phyloP scores from a whole-genome alignment of 352 stramenopile species.

The Globisporangium iwayamae region DNA sequence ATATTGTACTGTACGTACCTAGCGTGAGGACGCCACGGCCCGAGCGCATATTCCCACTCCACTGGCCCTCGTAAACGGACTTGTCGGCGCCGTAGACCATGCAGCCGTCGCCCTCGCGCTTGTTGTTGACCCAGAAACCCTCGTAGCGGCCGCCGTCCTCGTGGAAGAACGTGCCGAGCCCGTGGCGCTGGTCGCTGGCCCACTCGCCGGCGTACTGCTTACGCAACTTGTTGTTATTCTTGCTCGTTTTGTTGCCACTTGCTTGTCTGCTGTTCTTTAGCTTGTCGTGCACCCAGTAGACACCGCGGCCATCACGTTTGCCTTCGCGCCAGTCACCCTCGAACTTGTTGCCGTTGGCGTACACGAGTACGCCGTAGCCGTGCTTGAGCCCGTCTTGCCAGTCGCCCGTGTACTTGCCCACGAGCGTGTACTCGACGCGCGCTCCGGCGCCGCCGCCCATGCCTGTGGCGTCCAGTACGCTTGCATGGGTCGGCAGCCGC shows the following conservation, averaged over 20 bases:
- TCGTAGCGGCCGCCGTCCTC: constrained; percentile 79
- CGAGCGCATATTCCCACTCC: constrained; percentile 66
- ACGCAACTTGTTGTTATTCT: constrained; percentile 41
- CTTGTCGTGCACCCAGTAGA: constrained; percentile 78
- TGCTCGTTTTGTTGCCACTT: constrained; percentile 33
- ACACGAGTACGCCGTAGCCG: constrained; percentile 88
- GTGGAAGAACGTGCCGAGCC: constrained; percentile 81
- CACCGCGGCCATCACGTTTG: constrained; percentile 76
- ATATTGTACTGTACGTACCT: constrained; percentile 25
- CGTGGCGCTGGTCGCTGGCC: constrained; percentile 65
- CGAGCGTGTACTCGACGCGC: constrained; percentile 57
- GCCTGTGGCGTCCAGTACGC: constrained; percentile 21
- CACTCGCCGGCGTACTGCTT: constrained; percentile 88
- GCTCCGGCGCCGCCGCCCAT: constrained; percentile 30
- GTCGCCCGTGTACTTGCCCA: constrained; percentile 90
- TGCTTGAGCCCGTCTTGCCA: constrained; percentile 93
- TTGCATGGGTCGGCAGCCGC: constrained; percentile 28
- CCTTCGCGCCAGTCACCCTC: constrained; percentile 83
- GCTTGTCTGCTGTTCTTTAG: constrained; percentile 5
- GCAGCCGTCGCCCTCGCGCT: constrained; percentile 65
- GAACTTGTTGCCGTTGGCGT: constrained; percentile 90
- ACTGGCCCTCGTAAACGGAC: constrained; percentile 88
- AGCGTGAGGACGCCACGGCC: constrained; percentile 64
- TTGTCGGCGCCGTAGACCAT: constrained; percentile 81
- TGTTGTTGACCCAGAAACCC: constrained; percentile 75